Conservation (phyloP, 345 rosid species). For the Lumnitzera racemosa region DNA sequence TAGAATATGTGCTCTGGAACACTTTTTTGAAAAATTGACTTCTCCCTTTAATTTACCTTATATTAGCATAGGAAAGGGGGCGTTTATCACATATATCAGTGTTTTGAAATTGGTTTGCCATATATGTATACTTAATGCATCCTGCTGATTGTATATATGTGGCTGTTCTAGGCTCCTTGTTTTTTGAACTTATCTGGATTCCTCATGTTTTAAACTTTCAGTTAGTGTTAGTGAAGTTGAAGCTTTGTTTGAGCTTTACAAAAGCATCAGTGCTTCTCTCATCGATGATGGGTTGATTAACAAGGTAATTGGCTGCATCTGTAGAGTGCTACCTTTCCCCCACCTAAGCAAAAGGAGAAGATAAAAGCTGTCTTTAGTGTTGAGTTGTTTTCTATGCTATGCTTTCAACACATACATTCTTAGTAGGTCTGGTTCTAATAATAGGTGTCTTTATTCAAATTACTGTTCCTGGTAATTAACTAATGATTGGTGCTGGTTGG, state of each 20-base stretch:
- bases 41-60: too few species aligned
- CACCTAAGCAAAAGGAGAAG: too few species aligned
- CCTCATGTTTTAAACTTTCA: conserved; percentile 27
- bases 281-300: conserved; percentile 92
- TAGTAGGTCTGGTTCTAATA: too few species aligned
- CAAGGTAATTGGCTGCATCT: conserved; percentile 45
- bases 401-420: not conserved
- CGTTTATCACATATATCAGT: too few species aligned
- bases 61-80: too few species aligned
- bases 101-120: too few species aligned
- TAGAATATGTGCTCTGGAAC: too few species aligned
- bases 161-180: not conserved
- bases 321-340: not conserved
- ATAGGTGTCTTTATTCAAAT: too few species aligned
- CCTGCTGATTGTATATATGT: not conserved
- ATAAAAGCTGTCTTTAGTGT: too few species aligned
- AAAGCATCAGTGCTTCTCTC: conserved; percentile 95
- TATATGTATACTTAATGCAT: too few species aligned
- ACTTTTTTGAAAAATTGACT: too few species aligned
- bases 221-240: conserved; percentile 99
- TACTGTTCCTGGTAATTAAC: too few species aligned
- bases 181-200: not conserved
- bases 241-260: conserved; percentile 91
- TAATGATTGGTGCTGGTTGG: not conserved
- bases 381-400: not conserved